Conservation (phyloP, 2,329 filamentous ascomycete genomes). For the Monilinia laxa region DNA sequence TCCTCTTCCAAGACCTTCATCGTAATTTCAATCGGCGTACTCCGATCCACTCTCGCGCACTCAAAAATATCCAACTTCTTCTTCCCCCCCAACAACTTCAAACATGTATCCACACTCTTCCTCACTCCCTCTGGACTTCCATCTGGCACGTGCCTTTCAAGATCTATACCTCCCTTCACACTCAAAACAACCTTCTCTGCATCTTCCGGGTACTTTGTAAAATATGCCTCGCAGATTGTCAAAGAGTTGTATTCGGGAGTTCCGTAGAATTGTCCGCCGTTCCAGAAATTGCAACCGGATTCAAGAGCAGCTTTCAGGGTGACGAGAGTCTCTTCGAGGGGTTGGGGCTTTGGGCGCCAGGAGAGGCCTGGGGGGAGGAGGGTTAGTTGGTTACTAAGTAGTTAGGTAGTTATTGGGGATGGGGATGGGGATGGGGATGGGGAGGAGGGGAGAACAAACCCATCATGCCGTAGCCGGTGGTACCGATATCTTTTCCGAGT, state of each 20-base stretch:
- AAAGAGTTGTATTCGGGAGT: constrained; percentile 57
- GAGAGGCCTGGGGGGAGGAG: constrained; percentile 37
- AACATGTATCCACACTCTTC: constrained; percentile 57
- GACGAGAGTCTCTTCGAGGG: constrained; percentile 52
- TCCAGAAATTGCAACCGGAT: constrained; percentile 54
- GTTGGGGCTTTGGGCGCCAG: constrained; percentile 38
- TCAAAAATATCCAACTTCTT: constrained; percentile 58
- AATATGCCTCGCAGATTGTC: constrained; percentile 60
- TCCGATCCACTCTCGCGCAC: constrained; percentile 48
- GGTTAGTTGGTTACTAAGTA: constrained; percentile 3
- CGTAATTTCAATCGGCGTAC: constrained; percentile 45
- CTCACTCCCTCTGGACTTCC: constrained; percentile 55
- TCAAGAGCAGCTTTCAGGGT: constrained; percentile 55
- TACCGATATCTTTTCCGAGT: constrained; percentile 35
- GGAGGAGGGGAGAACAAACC: constrained; percentile 1
- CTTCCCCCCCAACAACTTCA: constrained; percentile 49
- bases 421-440: background rate
- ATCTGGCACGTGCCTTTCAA: constrained; percentile 45
- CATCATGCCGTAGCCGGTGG: constrained; percentile 37
- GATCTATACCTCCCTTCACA: constrained; percentile 58
- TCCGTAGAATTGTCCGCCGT: constrained; percentile 66
- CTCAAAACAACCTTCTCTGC: constrained; percentile 60
- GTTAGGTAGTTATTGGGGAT: background rate
- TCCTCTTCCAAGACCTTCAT: constrained; percentile 39
- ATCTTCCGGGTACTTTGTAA: constrained; percentile 62